phyloP scores from a whole-genome alignment of 2,329 filamentous ascomycete genomes.

The Aspergillus costaricaensis region DNA sequence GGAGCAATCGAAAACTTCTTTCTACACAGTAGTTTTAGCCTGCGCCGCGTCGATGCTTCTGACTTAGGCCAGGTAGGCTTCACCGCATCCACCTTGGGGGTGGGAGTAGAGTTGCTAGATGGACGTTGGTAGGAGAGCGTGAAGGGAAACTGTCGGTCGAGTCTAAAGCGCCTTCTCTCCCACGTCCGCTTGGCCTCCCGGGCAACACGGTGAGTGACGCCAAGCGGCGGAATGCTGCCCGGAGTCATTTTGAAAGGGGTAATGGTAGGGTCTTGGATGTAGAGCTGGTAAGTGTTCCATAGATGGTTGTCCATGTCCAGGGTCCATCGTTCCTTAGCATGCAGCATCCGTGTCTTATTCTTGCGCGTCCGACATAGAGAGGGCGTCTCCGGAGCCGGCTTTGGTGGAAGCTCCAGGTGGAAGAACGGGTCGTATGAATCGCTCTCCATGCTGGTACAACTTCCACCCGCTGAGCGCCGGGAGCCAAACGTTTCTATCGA shows the following conservation, averaged over 20 bases:
- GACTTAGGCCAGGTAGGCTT: slow-evolving; percentile 57
- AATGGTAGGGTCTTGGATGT: slow-evolving; percentile 65
- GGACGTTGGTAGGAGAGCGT: slow-evolving; percentile 39
- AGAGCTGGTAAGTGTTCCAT: slow-evolving; percentile 66
- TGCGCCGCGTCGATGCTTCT: slow-evolving; percentile 59
- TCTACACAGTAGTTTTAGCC: slow-evolving; percentile 62
- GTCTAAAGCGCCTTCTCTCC: slow-evolving; percentile 48
- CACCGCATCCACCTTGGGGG: slow-evolving; percentile 33
- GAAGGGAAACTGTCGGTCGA: slow-evolving; percentile 24
- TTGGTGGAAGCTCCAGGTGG: slow-evolving; percentile 42
- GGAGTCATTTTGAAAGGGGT: slow-evolving; percentile 69
- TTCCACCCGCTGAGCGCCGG: slow-evolving; percentile 59
- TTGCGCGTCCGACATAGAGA: slow-evolving; percentile 34
- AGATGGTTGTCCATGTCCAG: slow-evolving; percentile 66
- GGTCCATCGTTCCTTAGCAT: slow-evolving; percentile 51
- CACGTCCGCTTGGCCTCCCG: slow-evolving; percentile 63
- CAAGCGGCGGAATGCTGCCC: slow-evolving; percentile 63
- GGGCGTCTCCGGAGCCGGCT: slow-evolving; percentile 42
- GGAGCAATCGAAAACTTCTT: slow-evolving; percentile 63
- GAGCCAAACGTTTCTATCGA: slow-evolving; percentile 60
- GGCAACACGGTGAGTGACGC: slow-evolving; percentile 64
- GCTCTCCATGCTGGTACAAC: slow-evolving; percentile 63
- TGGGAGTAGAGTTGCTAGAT: slow-evolving; percentile 53
- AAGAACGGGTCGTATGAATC: slow-evolving; percentile 60
- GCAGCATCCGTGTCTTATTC: slow-evolving; percentile 24